phyloP scores from a whole-genome alignment of 2,329 filamentous ascomycete species.

The Xylariaceae sp. region DNA sequence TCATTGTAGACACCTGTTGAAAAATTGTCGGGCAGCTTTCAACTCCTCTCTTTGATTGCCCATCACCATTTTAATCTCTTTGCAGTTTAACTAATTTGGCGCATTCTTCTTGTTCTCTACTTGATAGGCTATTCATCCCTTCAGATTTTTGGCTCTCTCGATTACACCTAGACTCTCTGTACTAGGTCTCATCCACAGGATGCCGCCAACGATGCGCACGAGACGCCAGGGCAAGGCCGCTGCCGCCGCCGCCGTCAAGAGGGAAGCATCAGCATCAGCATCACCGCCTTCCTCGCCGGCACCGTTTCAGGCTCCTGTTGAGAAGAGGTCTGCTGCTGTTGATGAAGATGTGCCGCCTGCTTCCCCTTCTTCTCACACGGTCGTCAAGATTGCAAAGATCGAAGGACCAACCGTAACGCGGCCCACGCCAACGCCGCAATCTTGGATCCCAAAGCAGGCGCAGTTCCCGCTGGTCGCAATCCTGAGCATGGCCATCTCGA shows the following conservation, averaged over 20 bases:
- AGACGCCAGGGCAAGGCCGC: conserved; percentile 15
- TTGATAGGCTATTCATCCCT: no score
- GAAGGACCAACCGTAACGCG: conserved; percentile 18
- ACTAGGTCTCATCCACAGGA: no score
- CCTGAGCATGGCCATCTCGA: conserved; percentile 59
- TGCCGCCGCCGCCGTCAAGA: conserved; percentile 1
- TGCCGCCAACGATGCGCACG: conserved; percentile 13
- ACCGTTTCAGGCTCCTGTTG: no score
- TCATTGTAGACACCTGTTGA: no score
- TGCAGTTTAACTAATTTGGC: no score
- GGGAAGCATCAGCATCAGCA: conserved; percentile 1
- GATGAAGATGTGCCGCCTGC: conserved; percentile 4
- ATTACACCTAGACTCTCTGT: no score
- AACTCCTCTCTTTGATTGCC: no score
- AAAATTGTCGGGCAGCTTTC: no score
- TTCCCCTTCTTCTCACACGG: conserved; percentile 12
- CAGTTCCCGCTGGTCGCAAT: conserved; percentile 51
- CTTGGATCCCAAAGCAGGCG: conserved; percentile 40
- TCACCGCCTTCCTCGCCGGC: background rate
- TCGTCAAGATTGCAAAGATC: conserved; percentile 25
- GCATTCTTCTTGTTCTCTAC: no score
- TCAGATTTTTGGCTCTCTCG: no score
- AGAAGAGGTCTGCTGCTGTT: no score
- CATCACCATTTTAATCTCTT: no score
- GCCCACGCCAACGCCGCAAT: conserved; percentile 13